These are phyloP conservation scores for Bipolaris gigantea DNA, from an alignment of 2,329 filamentous ascomycete species.

Conservation along the genomic window DNA sequence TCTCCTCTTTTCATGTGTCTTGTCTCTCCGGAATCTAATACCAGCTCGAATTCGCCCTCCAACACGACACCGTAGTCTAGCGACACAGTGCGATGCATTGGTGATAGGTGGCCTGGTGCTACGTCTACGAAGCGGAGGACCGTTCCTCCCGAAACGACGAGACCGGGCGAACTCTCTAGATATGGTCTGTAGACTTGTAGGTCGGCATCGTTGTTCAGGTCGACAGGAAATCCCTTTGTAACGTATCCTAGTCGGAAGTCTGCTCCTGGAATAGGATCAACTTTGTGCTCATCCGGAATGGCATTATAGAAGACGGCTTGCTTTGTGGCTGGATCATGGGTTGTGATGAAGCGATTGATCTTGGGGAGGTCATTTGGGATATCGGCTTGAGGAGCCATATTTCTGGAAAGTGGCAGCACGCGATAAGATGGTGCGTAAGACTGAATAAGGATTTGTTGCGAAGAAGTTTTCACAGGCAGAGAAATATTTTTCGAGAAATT, in stretches of 20 bases:
- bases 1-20: conserved; percentile 41
- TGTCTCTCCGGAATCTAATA: conserved; percentile 44
- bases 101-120: conserved; percentile 29
- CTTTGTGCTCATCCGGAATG: conserved; percentile 27
- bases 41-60: conserved; percentile 43
- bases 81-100: conserved; percentile 46
- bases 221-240: conserved; percentile 51
- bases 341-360: conserved; percentile 43
- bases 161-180: conserved; percentile 51
- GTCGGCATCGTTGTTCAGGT: conserved; percentile 52
- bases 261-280: conserved; percentile 26
- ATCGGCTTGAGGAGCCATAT: conserved; percentile 17
- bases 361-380: conserved; percentile 29
- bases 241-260: conserved; percentile 54
- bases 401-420: background rate
- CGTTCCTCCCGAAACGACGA: conserved; percentile 52
- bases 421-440: background rate
- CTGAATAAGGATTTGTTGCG: background rate
- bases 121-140: conserved; percentile 48
- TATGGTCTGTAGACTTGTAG: conserved; percentile 50
- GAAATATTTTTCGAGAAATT: background rate
- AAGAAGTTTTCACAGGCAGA: background rate
- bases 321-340: conserved; percentile 37
- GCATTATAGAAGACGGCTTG: conserved; percentile 39
- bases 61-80: conserved; percentile 46